Evolutionary conservation across 306 rosid species (phyloP).

Genomic region (Casuarina cunninghamiana): DNA sequence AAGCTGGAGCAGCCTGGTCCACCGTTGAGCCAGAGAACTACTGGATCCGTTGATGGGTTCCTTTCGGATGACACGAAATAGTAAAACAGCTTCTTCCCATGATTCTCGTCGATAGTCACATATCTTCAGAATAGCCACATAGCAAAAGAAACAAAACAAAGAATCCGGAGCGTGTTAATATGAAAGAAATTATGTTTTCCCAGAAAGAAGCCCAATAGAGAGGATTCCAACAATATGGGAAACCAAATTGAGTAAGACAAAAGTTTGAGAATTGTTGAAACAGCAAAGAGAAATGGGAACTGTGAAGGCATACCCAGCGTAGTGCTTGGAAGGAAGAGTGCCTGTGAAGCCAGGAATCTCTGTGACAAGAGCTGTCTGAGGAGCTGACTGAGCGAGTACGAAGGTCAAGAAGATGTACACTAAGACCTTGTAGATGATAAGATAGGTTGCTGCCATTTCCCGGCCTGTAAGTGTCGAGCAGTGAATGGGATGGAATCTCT

Average conservation of each 20-base stretch:
- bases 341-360: slow-evolving; percentile 51
- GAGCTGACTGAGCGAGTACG: slow-evolving; percentile 39
- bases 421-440: slow-evolving; percentile 5
- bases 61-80: slow-evolving; percentile 77
- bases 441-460: slow-evolving; percentile 20
- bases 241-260: background rate
- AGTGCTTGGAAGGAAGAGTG: slow-evolving; percentile 45
- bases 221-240: background rate
- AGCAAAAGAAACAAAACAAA: slow-evolving; percentile 2
- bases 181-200: background rate
- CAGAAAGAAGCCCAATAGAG: background rate
- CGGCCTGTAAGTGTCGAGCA: background rate
- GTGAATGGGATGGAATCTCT: background rate
- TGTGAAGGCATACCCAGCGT: slow-evolving; percentile 43
- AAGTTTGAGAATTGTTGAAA: background rate
- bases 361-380: slow-evolving; percentile 31
- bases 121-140: slow-evolving; percentile 36
- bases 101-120: slow-evolving; percentile 40
- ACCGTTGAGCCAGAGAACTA: slow-evolving; percentile 98
- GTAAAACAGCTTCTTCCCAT: slow-evolving; percentile 74
- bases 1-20: slow-evolving; percentile 98
- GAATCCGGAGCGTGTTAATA: background rate
- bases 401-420: slow-evolving; percentile 14
- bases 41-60: slow-evolving; percentile 76
- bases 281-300: background rate